phyloP scores from a whole-genome alignment of 2,329 filamentous ascomycete genomes.

The Penicillium sp. region DNA sequence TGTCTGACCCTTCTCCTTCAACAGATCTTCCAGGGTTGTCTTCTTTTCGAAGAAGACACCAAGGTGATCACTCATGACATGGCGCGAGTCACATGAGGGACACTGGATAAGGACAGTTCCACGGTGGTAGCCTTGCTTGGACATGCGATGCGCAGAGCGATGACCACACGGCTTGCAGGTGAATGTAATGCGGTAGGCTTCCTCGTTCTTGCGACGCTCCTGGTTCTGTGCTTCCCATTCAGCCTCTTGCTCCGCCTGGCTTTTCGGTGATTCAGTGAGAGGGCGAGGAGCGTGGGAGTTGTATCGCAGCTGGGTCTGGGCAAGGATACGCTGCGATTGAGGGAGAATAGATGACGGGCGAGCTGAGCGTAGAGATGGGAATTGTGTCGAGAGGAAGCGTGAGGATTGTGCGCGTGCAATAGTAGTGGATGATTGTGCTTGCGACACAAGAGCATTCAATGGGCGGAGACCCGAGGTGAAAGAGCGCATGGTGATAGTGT shows the following conservation, averaged over 20 bases:
- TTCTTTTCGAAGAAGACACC: constrained; percentile 46
- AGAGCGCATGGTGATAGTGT: constrained; percentile 12
- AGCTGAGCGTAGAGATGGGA: constrained; percentile 3
- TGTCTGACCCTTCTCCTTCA: constrained; percentile 50
- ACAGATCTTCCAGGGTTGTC: constrained; percentile 38
- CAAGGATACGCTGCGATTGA: constrained; percentile 4
- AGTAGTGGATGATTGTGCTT: constrained; percentile 13
- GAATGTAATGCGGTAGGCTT: constrained; percentile 79
- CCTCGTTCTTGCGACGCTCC: constrained; percentile 41
- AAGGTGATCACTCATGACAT: constrained; percentile 86
- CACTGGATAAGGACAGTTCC: constrained; percentile 85
- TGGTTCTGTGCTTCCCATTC: constrained; percentile 30
- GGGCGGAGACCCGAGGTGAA: constrained; percentile 21
- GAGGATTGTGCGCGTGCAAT: constrained; percentile 12
- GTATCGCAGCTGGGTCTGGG: constrained; percentile 16
- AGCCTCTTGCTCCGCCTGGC: constrained; percentile 23
- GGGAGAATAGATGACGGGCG: constrained; percentile 1
- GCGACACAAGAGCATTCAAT: constrained; percentile 8
- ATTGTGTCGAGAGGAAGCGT: constrained; percentile 18
- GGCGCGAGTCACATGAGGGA: constrained; percentile 73
- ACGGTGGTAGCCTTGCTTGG: constrained; percentile 89
- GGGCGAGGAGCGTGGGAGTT: constrained; percentile 28
- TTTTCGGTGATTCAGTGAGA: constrained; percentile 28
- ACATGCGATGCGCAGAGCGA: constrained; percentile 74
- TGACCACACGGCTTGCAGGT: constrained; percentile 79